Conservation (phyloP, 1,284 basidiomycete genomes). For the Ganoderma lingzhi region DNA sequence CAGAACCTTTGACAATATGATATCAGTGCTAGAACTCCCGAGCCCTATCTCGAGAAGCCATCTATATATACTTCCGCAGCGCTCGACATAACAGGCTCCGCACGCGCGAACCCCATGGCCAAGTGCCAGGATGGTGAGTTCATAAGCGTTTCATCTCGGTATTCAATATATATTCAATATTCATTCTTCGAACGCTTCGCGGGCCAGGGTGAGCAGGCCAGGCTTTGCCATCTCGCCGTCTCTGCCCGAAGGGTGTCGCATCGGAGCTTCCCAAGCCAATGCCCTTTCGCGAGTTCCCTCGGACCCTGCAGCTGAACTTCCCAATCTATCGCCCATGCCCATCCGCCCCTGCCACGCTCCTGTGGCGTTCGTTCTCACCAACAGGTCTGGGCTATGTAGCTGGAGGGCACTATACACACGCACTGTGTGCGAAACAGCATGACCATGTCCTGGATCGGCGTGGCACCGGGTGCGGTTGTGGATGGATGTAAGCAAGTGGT, state of each 20-base stretch:
- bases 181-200: not conserved
- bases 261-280: not conserved
- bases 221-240: not conserved
- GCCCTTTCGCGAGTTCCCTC: not conserved
- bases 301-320: not conserved
- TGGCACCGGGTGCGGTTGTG: not conserved
- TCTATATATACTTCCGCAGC: not conserved
- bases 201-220: not conserved
- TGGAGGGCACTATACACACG: not conserved
- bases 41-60: not conserved
- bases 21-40: not conserved
- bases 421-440: not conserved
- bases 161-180: not conserved
- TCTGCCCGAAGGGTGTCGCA: not conserved
- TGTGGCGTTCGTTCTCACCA: not conserved
- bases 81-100: not conserved
- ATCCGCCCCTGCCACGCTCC: not conserved
- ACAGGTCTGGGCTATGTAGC: not conserved
- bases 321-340: not conserved
- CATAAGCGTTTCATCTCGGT: conserved; percentile 3
- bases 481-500: not conserved
- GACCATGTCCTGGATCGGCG: not conserved
- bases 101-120: not conserved
- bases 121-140: not conserved
- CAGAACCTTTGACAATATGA: not conserved